A percentile compares a stretch with the other conserved stretches of the same genome.
phyloP scores from a whole-genome alignment of 805 yeast species.

The Dipodascus geniculatus region DNA sequence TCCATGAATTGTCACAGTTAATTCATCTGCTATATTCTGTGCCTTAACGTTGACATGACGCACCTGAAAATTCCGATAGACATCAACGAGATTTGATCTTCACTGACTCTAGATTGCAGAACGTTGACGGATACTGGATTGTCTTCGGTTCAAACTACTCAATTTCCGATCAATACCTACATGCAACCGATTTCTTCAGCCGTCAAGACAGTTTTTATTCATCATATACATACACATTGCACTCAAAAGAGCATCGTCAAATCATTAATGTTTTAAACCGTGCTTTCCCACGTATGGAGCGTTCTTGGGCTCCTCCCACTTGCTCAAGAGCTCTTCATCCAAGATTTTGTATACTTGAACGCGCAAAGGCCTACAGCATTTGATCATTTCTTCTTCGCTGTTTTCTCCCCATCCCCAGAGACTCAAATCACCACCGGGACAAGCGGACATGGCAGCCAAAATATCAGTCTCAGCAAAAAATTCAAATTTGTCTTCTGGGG shows the following conservation, averaged over 20 bases:
- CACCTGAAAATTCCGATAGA: no score
- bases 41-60: no score
- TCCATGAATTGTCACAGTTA: no score
- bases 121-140: no score
- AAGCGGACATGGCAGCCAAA: slow-evolving; percentile 51
- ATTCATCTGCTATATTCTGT: no score
- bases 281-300: slow-evolving; percentile 45
- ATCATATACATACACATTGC: no score
- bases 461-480: slow-evolving; percentile 56
- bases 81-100: no score
- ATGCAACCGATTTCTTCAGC: background rate
- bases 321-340: slow-evolving; percentile 33
- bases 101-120: no score
- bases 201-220: background rate
- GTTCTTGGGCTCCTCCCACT: slow-evolving; percentile 40
- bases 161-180: no score
- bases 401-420: slow-evolving; percentile 65
- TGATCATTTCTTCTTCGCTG: slow-evolving; percentile 37
- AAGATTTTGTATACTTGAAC: slow-evolving; percentile 47
- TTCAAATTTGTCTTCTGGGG: slow-evolving; percentile 48
- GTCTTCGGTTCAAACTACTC: no score
- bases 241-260: no score
- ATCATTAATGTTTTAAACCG: slow-evolving; percentile 25
- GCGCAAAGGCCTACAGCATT: slow-evolving; percentile 51
- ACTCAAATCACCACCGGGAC: slow-evolving; percentile 61